Evolutionary conservation across 805 yeast species (phyloP), one percentile per base, ranked within the genome.

Genomic region (Yarrowia porcina): DNA sequence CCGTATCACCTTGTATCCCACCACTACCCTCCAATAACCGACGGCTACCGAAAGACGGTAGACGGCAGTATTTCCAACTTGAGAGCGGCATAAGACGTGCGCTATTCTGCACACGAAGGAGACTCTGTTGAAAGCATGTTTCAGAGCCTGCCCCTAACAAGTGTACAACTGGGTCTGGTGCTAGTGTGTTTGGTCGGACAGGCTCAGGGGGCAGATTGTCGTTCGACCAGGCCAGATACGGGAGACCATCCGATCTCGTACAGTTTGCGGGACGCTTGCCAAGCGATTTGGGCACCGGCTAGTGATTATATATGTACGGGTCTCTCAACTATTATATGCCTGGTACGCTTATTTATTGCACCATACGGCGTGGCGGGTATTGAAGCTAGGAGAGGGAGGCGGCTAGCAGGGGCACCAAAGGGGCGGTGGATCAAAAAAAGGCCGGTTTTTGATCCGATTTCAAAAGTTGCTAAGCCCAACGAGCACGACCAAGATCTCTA

Each of bases 71-170:
- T 45, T 45, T 8, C 50, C 50, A 45, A 45, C 50, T 28, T 28
- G 50, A 45, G 50, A 32, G 38, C 54, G 28, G 54, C 54, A 32
- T 47, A 25, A 45, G n/a, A 13, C 7, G 50, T 18, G 50, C 50
- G 10, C 33, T 20, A 15, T 4, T n/a, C 49, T 42, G 49, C 49
- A 42, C 20, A n/a, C 15, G 21, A 21, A 15, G 44, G 49, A 25
- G 32, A 42, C 49, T 25, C n/a, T 18, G 20, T 4, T 3, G 12
- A 42, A 42, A 41, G 18, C 30, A 27, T 41, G 49, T 42, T 42
- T 42, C 49, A 42, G 49, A 42, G 41, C 38, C 11, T 32, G n/a
- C 12, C 11, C 20, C 8, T 20, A 15, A 18, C 25, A 21, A 20
- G 30, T 41, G 45, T 41, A 15, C 28, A 25, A 42, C n/a, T 42